Evolutionary conservation across 2,329 filamentous ascomycete species (phyloP), one percentile per base, ranked within the genome.

Genomic region (Sporothrix humicola): DNA sequence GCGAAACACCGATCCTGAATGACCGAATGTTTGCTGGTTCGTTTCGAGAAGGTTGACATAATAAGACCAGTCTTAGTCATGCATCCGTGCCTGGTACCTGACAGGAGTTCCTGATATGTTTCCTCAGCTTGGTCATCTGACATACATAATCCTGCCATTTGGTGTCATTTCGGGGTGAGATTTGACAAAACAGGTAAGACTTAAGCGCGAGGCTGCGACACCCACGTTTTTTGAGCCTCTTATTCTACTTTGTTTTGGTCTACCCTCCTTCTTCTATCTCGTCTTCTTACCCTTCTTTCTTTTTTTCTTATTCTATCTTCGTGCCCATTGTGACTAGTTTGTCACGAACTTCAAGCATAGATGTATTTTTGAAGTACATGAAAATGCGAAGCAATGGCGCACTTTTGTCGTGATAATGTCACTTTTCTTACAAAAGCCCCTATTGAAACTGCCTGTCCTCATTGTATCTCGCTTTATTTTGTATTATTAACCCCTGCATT

Each of bases 61-160:
- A 37, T 7, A 37, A 37, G 7, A 37, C 31, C 26, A 17, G 56
- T 59, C 13, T 37, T 37, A 15, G 23, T 23, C 7, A 59, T 8
- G 12, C 15, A 5, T 10, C 26, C 26, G 26, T 17, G 6, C 26
- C 56, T 59, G 56, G 56, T 37, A 17, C 56, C 56, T 59, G 56
- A 23, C 23, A 15, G 8, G 7, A 26, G 10, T 20, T 15, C 13
- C 26, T 23, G 26, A 26, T 12, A 23, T 20, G 13, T 17, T 17
- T 56, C n/a, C 31, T 50, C 13, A 59, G 56, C 56, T 56, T 17
- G 48, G 48, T 17, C 56, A 26, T 59, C 56, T 59, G 15, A 59
- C 56, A 37, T 15, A 26, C 26, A 37, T 17, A 2, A 23, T 56
- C 9, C n/a, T 9, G 17, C 8, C 12, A 17, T 54, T 54, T 6